Evolutionary conservation across 345 rosid genomes (phyloP).

Genomic region (Hibiscus tridactylites): DNA sequence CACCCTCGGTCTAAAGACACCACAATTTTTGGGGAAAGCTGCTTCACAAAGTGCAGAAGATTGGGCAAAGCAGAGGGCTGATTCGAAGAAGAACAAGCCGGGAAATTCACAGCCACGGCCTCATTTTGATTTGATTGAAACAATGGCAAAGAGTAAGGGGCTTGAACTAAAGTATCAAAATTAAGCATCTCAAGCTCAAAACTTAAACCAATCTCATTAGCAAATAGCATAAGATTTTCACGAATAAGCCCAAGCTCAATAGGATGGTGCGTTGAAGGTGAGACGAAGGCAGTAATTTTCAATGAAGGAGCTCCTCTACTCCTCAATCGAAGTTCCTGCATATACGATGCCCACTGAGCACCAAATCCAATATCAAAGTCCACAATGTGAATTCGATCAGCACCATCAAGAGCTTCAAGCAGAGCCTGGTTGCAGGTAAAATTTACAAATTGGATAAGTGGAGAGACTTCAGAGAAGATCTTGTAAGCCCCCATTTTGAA

Average conservation of each 20-base stretch:
- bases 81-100: slow-evolving; percentile 30
- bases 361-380: slow-evolving; percentile 55
- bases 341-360: slow-evolving; percentile 59
- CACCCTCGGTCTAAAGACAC: slow-evolving; percentile 39
- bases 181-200: slow-evolving; percentile 44
- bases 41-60: slow-evolving; percentile 36
- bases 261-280: slow-evolving; percentile 39
- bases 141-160: slow-evolving; percentile 25
- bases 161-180: slow-evolving; percentile 37
- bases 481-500: slow-evolving; percentile 50
- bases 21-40: slow-evolving; percentile 44
- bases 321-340: slow-evolving; percentile 46
- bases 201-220: slow-evolving; percentile 34
- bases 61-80: slow-evolving; percentile 37
- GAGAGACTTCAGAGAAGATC: slow-evolving; percentile 45
- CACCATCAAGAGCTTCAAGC: slow-evolving; percentile 35
- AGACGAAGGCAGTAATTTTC: slow-evolving; percentile 46
- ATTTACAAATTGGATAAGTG: slow-evolving; percentile 41
- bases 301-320: slow-evolving; percentile 31
- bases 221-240: slow-evolving; percentile 40
- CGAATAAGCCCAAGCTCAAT: slow-evolving; percentile 42
- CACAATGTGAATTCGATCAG: slow-evolving; percentile 38
- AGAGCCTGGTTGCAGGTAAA: slow-evolving; percentile 52
- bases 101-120: slow-evolving; percentile 45
- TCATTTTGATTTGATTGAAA: slow-evolving; percentile 30